These are phyloP conservation scores for Phytophthora citricola DNA, from an alignment of 352 stramenopile genomes.

Conservation along the genomic window DNA sequence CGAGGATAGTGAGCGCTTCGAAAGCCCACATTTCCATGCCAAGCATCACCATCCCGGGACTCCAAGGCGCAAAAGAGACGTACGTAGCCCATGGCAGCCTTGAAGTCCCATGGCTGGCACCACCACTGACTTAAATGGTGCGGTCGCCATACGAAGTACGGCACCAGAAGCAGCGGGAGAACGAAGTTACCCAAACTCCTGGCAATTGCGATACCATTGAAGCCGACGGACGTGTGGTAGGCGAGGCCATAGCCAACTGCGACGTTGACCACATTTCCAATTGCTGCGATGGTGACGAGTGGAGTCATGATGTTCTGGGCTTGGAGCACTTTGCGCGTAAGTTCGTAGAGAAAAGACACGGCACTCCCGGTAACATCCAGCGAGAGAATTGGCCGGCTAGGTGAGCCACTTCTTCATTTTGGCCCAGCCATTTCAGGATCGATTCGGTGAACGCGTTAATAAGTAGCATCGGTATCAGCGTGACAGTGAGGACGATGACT, in stretches of 20 bases:
- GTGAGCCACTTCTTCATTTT: constrained; percentile 53
- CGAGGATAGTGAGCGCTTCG: constrained; percentile 56
- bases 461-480: constrained; percentile 50
- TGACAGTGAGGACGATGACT: constrained; percentile 51
- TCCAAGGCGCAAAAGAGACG: constrained; percentile 57
- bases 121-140: constrained; percentile 44
- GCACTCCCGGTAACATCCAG: constrained; percentile 60
- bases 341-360: constrained; percentile 77
- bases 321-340: constrained; percentile 76
- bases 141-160: constrained; percentile 51
- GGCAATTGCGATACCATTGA: constrained; percentile 68
- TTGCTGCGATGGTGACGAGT: constrained; percentile 69
- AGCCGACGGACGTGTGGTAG: constrained; percentile 71
- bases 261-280: constrained; percentile 70
- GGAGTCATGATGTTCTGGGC: constrained; percentile 76
- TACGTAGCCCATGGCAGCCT: constrained; percentile 34
- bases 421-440: constrained; percentile 48
- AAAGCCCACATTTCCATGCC: constrained; percentile 65
- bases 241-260: constrained; percentile 64
- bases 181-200: constrained; percentile 53
- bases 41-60: constrained; percentile 2
- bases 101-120: constrained; percentile 41
- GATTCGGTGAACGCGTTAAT: constrained; percentile 59
- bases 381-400: constrained; percentile 62
- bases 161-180: constrained; percentile 46